Conservation (phyloP, 192 early-diverging fungal species). For the Coemansia sp. region DNA sequence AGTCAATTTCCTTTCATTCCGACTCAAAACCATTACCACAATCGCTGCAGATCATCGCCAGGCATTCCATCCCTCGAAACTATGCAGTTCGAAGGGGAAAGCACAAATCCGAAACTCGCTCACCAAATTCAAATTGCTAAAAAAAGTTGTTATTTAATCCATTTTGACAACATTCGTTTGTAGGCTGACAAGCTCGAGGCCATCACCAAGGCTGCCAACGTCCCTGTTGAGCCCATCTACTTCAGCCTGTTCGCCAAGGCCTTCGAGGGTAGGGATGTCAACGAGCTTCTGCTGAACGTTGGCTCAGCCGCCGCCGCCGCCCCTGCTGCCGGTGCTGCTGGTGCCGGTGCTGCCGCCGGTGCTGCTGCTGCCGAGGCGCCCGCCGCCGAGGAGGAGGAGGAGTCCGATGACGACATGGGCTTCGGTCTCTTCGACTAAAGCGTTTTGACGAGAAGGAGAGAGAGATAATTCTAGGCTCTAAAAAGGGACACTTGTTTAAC, state of each 20-base stretch:
- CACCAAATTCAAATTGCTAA: neutral
- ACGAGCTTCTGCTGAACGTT: conserved; percentile 86
- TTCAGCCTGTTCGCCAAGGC: conserved; percentile 97
- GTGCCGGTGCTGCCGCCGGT: conserved; percentile 51
- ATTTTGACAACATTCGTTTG: neutral
- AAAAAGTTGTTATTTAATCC: neutral
- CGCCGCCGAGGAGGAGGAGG: conserved; percentile 67
- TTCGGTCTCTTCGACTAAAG: conserved; percentile 70
- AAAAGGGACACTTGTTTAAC: too few species aligned
- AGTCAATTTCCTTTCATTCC: too few species aligned
- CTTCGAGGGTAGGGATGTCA: conserved; percentile 88
- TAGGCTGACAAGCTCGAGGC: conserved; percentile 89
- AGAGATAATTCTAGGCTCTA: too few species aligned
- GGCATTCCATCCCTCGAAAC: too few species aligned
- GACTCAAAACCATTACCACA: too few species aligned
- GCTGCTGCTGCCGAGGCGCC: conserved; percentile 55
- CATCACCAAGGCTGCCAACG: conserved; percentile 88
- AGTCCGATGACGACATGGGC: conserved; percentile 84
- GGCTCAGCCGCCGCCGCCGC: conserved; percentile 65
- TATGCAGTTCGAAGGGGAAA: too few species aligned
- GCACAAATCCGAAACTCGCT: too few species aligned
- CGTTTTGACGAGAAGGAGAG: too few species aligned
- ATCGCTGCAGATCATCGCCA: too few species aligned
- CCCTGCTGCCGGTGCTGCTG: conserved; percentile 50
- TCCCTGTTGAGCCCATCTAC: conserved; percentile 91